Conservation (phyloP, 129 eudicot species). For the Mikania micrantha region DNA sequence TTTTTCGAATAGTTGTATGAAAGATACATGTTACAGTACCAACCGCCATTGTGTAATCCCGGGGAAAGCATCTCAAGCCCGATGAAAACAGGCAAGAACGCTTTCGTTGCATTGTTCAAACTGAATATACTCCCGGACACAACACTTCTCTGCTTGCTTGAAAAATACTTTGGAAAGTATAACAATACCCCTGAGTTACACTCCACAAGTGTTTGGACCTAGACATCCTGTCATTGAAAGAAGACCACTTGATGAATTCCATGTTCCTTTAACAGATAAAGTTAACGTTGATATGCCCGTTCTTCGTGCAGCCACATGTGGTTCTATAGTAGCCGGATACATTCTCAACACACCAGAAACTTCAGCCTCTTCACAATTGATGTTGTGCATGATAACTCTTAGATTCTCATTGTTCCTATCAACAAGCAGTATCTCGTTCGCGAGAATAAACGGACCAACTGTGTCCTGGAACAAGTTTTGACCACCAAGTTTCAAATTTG, state of each 20-base stretch:
- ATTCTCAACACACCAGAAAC: conserved; percentile 38
- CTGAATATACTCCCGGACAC: conserved; percentile 35
- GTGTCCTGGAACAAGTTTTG: conserved; percentile 13
- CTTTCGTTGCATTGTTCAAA: not conserved
- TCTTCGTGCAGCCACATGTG: conserved; percentile 24
- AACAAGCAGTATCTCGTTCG: conserved; percentile 24
- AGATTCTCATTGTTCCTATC: conserved; percentile 23
- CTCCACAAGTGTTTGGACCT: conserved; percentile 7
- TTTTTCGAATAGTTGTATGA: conserved; percentile 32
- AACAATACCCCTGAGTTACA: conserved; percentile 22
- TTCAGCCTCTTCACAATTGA: conserved; percentile 20
- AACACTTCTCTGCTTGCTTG: conserved; percentile 30
- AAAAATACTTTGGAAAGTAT: conserved; percentile 26
- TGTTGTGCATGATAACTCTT: conserved; percentile 24
- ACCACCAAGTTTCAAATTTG: conserved; percentile 28
- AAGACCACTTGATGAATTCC: conserved; percentile 30
- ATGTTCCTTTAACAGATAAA: conserved; percentile 33
- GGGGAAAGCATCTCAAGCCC: conserved; percentile 14
- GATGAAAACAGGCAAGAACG: conserved; percentile 14
- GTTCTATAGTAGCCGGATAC: conserved; percentile 13
- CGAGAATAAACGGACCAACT: conserved; percentile 23
- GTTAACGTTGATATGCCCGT: conserved; percentile 36
- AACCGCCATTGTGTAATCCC: not conserved
- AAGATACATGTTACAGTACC: conserved; percentile 14
- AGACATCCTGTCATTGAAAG: conserved; percentile 41